Evolutionary conservation across 1,284 basidiomycete species (phyloP).

Genomic region (Gastroboletus turbinatus): DNA sequence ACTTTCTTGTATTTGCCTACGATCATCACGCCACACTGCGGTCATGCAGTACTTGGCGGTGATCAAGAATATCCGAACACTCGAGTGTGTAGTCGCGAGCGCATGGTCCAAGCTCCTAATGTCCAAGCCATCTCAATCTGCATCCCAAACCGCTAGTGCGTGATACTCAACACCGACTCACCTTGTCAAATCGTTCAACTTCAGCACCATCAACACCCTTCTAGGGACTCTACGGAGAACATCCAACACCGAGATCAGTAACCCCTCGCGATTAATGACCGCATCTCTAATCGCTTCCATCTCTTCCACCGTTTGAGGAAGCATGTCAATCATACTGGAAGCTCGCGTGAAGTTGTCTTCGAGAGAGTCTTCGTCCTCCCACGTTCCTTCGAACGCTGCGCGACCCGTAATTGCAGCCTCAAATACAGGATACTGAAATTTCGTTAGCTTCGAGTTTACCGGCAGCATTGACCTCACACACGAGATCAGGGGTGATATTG

Average conservation of each 20-base stretch:
- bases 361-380: slow-evolving; percentile 40
- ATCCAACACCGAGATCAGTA: slow-evolving; percentile 82
- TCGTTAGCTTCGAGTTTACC: slow-evolving; percentile 15
- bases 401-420: slow-evolving; percentile 83
- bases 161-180: slow-evolving; percentile 32
- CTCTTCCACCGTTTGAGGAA: slow-evolving; percentile 67
- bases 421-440: slow-evolving; percentile 72
- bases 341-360: slow-evolving; percentile 52
- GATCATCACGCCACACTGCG: slow-evolving; percentile 85
- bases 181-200: slow-evolving; percentile 82
- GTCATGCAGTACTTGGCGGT: slow-evolving; percentile 88
- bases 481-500: slow-evolving; percentile 85
- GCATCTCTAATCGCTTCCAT: slow-evolving; percentile 78
- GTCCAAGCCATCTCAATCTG: background rate
- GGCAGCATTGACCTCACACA: slow-evolving; percentile 37
- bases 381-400: slow-evolving; percentile 59
- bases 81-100: slow-evolving; percentile 73
- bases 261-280: slow-evolving; percentile 76
- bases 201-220: slow-evolving; percentile 85
- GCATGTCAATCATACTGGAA: slow-evolving; percentile 73
- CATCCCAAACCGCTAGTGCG: background rate
- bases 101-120: slow-evolving; percentile 68
- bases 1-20: slow-evolving; percentile 49
- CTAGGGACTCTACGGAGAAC: slow-evolving; percentile 81
- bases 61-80: slow-evolving; percentile 86